Conservation (phyloP, 768 basidiomycete genomes). For the Boletus eberwhitei region DNA sequence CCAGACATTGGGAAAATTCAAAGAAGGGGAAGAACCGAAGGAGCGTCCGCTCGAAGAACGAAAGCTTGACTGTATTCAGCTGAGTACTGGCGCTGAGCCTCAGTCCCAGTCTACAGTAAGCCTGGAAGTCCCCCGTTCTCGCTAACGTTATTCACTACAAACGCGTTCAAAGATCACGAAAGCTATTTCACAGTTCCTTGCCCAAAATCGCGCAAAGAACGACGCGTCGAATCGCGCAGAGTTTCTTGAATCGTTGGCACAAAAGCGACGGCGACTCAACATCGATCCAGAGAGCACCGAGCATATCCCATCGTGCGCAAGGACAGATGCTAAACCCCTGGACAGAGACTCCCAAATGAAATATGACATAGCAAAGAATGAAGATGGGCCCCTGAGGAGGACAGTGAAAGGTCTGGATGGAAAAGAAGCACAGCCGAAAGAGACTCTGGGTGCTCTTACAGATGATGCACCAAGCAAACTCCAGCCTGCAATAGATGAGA, state of each 20-base stretch:
- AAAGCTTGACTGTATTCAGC: slow-evolving; percentile 60
- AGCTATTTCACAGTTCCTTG: slow-evolving; percentile 69
- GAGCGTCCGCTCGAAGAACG: slow-evolving; percentile 56
- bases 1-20: slow-evolving; percentile 31
- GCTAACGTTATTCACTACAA: slow-evolving; percentile 1
- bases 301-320: slow-evolving; percentile 58
- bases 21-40: slow-evolving; percentile 23
- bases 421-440: slow-evolving; percentile 9
- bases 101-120: slow-evolving; percentile 60
- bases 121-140: slow-evolving; percentile 6
- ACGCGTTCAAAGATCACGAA: slow-evolving; percentile 52
- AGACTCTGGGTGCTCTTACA: slow-evolving; percentile 13
- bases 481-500: slow-evolving; percentile 61
- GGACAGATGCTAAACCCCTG: slow-evolving; percentile 65
- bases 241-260: slow-evolving; percentile 58
- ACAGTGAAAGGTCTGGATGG: slow-evolving; percentile 41
- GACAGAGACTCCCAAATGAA: slow-evolving; percentile 80
- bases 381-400: slow-evolving; percentile 68
- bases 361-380: slow-evolving; percentile 85
- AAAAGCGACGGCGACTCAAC: slow-evolving; percentile 49
- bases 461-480: slow-evolving; percentile 38
- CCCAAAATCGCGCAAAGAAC: slow-evolving; percentile 66
- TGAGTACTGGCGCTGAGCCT: slow-evolving; percentile 43
- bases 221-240: slow-evolving; percentile 75
- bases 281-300: slow-evolving; percentile 34